phyloP scores from a whole-genome alignment of 2,329 filamentous ascomycete genomes.

The Teratosphaeria gauchensis region DNA sequence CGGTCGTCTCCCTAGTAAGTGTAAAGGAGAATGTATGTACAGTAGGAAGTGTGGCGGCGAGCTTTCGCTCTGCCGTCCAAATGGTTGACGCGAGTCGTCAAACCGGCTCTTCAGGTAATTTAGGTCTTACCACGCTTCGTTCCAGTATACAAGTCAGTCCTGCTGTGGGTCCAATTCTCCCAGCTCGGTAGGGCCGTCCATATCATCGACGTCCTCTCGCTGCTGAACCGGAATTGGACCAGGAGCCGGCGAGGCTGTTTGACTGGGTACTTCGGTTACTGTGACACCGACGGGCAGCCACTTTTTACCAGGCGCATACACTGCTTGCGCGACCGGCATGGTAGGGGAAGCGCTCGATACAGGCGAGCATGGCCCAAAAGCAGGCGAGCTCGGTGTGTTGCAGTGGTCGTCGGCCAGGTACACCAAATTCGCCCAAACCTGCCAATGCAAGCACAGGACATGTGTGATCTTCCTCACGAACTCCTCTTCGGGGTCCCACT shows the following conservation, averaged over 20 bases:
- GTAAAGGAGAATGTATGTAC: not conserved
- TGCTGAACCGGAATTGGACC: not conserved
- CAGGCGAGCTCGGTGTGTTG: not conserved
- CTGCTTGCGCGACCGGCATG: slow-evolving; percentile 20
- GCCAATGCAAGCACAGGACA: slow-evolving; percentile 78
- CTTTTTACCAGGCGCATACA: slow-evolving; percentile 20
- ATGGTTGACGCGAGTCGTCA: not conserved
- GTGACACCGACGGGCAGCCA: slow-evolving; percentile 22
- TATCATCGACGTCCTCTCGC: not conserved
- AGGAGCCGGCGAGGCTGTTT: not conserved
- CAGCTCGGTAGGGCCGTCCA: not conserved
- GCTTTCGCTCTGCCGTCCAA: not conserved
- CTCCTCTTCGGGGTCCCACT: slow-evolving; percentile 35
- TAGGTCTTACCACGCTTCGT: not conserved
- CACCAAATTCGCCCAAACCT: slow-evolving; percentile 70
- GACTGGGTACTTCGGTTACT: slow-evolving; percentile 16
- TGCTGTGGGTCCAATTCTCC: not conserved
- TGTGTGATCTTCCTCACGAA: slow-evolving; percentile 73
- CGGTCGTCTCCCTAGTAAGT: not conserved
- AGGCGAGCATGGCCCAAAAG: not conserved
- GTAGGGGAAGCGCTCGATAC: slow-evolving; percentile 7
- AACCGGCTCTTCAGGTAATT: not conserved
- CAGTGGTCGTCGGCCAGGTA: slow-evolving; percentile 39
- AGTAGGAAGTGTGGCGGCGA: not conserved
- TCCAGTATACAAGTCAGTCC: not conserved